Percentiles rank a stretch among this genome's conserved stretches.
These are phyloP conservation scores for Cystofilobasidium macerans DNA, from an alignment of 768 basidiomycete genomes.

Conservation along the genomic window DNA sequence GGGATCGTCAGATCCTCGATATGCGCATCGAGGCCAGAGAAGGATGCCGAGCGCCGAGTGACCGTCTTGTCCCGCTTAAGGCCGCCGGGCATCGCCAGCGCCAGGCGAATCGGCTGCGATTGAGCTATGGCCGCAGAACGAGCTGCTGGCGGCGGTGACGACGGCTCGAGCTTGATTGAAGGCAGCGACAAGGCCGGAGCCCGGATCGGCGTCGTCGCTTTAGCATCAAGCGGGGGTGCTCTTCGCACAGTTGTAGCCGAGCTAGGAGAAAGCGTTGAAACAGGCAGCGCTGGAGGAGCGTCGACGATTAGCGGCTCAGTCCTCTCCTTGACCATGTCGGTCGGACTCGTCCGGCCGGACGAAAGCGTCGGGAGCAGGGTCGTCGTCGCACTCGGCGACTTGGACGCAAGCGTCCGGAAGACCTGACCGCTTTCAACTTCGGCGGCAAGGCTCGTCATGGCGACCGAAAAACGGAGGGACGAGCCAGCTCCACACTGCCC, in stretches of 20 bases:
- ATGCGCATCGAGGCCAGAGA: not conserved
- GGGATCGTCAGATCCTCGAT: not conserved
- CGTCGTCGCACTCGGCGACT: constrained; percentile 2
- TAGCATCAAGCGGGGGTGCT: too few species aligned
- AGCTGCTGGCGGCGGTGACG: too few species aligned
- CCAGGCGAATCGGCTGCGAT: not conserved
- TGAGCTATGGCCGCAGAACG: too few species aligned
- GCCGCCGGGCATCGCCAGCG: not conserved
- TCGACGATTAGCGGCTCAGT: constrained; percentile 4
- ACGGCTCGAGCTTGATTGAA: too few species aligned
- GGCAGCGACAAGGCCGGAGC: too few species aligned
- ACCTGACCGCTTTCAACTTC: constrained; percentile 3
- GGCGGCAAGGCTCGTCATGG: not conserved
- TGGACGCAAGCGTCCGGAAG: not conserved
- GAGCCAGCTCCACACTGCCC: not conserved
- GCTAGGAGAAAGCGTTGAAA: not conserved
- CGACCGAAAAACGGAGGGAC: constrained; percentile 17
- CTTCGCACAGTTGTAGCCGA: too few species aligned
- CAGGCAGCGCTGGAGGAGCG: not conserved
- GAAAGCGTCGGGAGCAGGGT: not conserved
- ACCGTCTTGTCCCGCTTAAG: not conserved
- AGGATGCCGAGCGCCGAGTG: not conserved
- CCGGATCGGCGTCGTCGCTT: too few species aligned
- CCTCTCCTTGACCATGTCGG: not conserved
- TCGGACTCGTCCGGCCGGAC: constrained; percentile 14